Conservation (phyloP, 2,329 filamentous ascomycete genomes). For the Aspergillus nomiae region DNA sequence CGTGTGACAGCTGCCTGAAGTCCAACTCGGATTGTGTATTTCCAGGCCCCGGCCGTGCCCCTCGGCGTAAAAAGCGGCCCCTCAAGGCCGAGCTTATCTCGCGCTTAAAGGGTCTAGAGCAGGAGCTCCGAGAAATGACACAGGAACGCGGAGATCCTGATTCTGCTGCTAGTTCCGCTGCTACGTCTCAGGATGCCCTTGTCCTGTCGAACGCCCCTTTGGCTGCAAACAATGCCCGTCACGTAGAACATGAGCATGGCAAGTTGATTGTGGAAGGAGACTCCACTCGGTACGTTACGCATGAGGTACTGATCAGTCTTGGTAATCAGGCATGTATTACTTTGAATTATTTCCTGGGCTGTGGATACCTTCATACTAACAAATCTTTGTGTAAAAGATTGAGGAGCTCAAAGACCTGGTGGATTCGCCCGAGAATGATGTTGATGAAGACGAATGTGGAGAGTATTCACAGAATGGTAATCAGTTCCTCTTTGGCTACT, state of each 20-base stretch:
- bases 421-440: too few species aligned
- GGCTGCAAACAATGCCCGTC: background rate
- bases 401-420: too few species aligned
- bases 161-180: background rate
- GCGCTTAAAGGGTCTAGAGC: slow-evolving; percentile 20
- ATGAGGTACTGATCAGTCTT: slow-evolving; percentile 18
- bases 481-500: background rate
- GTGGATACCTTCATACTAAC: too few species aligned
- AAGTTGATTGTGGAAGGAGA: background rate
- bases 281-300: slow-evolving; percentile 18
- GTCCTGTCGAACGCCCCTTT: background rate
- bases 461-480: too few species aligned
- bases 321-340: slow-evolving; percentile 13
- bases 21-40: slow-evolving; percentile 16
- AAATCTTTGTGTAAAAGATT: too few species aligned
- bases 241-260: background rate
- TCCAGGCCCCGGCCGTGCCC: slow-evolving; percentile 19
- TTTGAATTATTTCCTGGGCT: background rate
- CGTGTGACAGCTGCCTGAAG: slow-evolving; percentile 26
- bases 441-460: too few species aligned
- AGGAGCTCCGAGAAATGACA: background rate
- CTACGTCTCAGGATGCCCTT: too few species aligned
- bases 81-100: slow-evolving; percentile 20
- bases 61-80: slow-evolving; percentile 21
- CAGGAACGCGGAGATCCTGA: background rate